These are phyloP conservation scores for Dichomitus squalens DNA, from an alignment of 1,284 basidiomycete species.

Conservation along the genomic window DNA sequence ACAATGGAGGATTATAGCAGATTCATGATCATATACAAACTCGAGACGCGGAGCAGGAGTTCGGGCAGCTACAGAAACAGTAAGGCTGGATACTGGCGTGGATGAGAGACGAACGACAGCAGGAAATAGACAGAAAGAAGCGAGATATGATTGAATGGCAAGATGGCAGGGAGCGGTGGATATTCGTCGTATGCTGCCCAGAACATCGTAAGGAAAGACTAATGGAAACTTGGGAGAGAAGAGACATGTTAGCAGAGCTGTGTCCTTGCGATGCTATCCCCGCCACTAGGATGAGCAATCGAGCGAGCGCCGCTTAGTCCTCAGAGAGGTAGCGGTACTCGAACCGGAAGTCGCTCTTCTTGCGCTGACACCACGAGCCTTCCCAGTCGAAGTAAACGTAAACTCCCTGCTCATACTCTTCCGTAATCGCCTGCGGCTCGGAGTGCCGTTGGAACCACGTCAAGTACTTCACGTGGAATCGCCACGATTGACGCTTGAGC, in stretches of 20 bases:
- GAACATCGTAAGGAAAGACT: conserved; percentile 3
- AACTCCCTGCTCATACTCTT: conserved; percentile 99
- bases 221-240: not conserved
- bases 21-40: conserved; percentile 22
- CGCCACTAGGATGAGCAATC: not conserved
- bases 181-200: not conserved
- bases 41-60: not conserved
- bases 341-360: conserved; percentile 98
- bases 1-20: conserved; percentile 20
- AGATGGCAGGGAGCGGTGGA: not conserved
- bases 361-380: conserved; percentile 96
- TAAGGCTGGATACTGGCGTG: conserved; percentile 3
- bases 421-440: conserved; percentile 98
- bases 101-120: conserved; percentile 8
- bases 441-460: conserved; percentile 99
- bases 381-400: conserved; percentile 99
- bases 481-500: conserved; percentile 97
- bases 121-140: not conserved
- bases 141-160: not conserved
- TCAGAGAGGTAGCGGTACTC: conserved; percentile 92
- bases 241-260: not conserved
- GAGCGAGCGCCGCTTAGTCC: conserved; percentile 50
- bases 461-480: conserved; percentile 98
- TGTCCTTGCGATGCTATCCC: not conserved
- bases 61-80: conserved; percentile 14